Conservation (phyloP, 192 early-diverging fungal genomes). For the Coemansia sp. region DNA sequence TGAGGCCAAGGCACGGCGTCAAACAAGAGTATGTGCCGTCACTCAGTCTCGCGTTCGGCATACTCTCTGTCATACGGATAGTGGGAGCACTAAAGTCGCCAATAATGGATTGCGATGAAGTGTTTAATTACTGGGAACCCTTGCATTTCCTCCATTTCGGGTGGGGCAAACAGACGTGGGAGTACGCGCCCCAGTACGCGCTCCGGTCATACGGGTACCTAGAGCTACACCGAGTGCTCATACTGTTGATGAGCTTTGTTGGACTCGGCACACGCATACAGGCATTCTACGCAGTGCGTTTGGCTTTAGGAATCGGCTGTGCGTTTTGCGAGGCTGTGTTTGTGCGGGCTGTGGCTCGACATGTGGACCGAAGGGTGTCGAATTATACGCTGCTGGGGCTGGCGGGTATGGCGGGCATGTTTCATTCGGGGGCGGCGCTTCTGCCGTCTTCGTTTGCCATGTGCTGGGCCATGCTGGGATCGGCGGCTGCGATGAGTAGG, state of each 20-base stretch:
- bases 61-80: constrained; percentile 29
- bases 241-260: constrained; percentile 51
- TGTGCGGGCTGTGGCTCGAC: constrained; percentile 63
- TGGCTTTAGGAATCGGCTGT: constrained; percentile 64
- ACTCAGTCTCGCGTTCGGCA: constrained; percentile 26
- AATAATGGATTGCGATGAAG: constrained; percentile 63
- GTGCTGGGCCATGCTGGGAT: constrained; percentile 79
- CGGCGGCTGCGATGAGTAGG: constrained; percentile 65
- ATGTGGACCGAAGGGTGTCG: constrained; percentile 69
- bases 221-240: constrained; percentile 60
- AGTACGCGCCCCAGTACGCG: constrained; percentile 87
- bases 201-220: constrained; percentile 90
- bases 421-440: constrained; percentile 77
- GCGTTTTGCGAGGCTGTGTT: constrained; percentile 74
- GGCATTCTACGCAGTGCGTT: constrained; percentile 77
- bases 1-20: background rate
- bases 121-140: constrained; percentile 98
- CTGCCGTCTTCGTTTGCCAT: constrained; percentile 95
- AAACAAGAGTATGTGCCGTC: constrained; percentile 27
- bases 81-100: constrained; percentile 39
- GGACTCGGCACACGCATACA: constrained; percentile 45
- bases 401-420: constrained; percentile 83
- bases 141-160: constrained; percentile 87
- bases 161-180: constrained; percentile 94
- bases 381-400: constrained; percentile 69